A percentile compares a stretch with the other conserved stretches of the same genome.
Evolutionary conservation across 2,329 filamentous ascomycete species (phyloP).

Genomic region (Cercospora zeae-maydis): DNA sequence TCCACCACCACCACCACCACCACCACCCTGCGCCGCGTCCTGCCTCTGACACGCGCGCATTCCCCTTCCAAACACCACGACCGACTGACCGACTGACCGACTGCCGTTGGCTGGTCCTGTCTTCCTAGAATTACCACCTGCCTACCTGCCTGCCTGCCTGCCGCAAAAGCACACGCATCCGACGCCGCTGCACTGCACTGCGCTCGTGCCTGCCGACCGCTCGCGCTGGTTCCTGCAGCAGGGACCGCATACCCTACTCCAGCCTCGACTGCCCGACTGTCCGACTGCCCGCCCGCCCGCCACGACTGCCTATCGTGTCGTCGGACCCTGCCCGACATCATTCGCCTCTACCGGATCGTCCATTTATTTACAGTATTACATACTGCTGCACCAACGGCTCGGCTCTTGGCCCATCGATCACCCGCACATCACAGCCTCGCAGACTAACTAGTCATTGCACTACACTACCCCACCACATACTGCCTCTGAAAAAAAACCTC

Average conservation of each 20-base stretch:
- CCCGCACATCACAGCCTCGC: constrained; percentile 4
- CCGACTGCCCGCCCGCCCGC: too few relatives aligned
- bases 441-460: constrained; percentile 12
- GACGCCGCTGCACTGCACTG: background rate
- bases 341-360: background rate
- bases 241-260: constrained; percentile 4
- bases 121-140: too few relatives aligned
- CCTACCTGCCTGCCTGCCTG: background rate
- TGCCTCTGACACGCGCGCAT: too few relatives aligned
- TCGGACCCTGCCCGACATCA: background rate
- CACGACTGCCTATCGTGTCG: background rate
- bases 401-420: constrained; percentile 6
- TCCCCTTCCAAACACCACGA: too few relatives aligned
- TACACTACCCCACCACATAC: constrained; percentile 12
- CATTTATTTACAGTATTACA: too few relatives aligned
- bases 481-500: constrained; percentile 12
- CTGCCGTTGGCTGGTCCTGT: too few relatives aligned
- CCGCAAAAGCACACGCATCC: too few relatives aligned
- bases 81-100: too few relatives aligned
- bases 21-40: too few relatives aligned
- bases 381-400: constrained; percentile 1
- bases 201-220: background rate
- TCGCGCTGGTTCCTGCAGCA: constrained; percentile 8
- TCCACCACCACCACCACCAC: background rate
- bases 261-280: too few relatives aligned